Base-by-base conservation (phyloP, 495 filamentous ascomycete species). In the Glonium stellatum region DNA sequence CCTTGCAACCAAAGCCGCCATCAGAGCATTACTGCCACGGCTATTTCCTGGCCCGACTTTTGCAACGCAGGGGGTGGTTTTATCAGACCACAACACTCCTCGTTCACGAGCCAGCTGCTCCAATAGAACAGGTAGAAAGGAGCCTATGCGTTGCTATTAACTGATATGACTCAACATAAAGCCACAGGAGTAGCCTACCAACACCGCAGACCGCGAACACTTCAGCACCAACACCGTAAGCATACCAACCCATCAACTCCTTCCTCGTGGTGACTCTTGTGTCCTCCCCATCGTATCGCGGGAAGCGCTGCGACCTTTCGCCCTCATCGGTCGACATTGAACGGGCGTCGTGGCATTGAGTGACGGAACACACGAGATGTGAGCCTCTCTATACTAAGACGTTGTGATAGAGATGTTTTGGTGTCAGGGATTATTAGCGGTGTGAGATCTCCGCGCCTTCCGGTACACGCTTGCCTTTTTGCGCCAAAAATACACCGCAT, bases 71-170 rank as follows among this genome's bases (percentile, higher is more conserved):
- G 89, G 87, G 31, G 78, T 86, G 6, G 68, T 81, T 55, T 79
- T 82, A 71, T 96, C 89, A 25, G 84, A 86, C 25, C 91, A 74
- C 54, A 96, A 80, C 54, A 95, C 85, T 35, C 92, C 92, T 71
- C 86, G 85, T 73, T 96, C 92, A 54, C 92, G 82, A 18, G 92
- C 89, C 58, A 96, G 79, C 63, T 92, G 91, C 69, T 97, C 92
- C 46, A 97, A 75, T 0, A 90, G 87, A 27, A 97, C 92, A 5
- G 92, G 92, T 58, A 96, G 87, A 48, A 72, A 72, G 3, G 66
- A 63, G 18, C 70, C 70, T 69, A 47, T 31, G 1, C 18, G 23
- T 8, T 27, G 21, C 8, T 54, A 31, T 6, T 3, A 31, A 31
- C 2, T 6, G 27, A 31, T 31, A 31, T 31, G 2, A 31, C 27